Base-by-base conservation (phyloP, 164 flowering plant species). In the Vitis riparia region DNA sequence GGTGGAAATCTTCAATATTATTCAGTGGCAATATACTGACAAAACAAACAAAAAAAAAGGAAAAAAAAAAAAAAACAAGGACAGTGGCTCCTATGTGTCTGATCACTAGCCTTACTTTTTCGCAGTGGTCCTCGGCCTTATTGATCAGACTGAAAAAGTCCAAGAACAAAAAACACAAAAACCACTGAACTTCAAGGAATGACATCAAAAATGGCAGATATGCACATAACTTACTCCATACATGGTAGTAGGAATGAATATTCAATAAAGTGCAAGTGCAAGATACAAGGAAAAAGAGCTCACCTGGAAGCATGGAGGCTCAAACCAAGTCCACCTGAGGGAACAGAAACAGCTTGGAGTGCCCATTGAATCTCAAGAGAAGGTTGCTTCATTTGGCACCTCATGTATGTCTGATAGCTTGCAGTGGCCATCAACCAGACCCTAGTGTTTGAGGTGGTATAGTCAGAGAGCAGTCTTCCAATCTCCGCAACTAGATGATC, bases 271-370 rank as follows among this genome's bases (percentile, higher is more conserved):
- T 9, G 4, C 13, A 19, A 60, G n/a, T 63, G 11, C 11, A 4
- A n/a, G 4, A 55, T 49, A 55, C 1, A 15, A 60, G 51, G 19
- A 48, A 29, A 50, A 1, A 52, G 3, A 16, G n/a, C 62, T 81
- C 52, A 89, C 97, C 94, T 89, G 67, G 91, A 81, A 73, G 82
- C 82, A 76, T 87, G 87, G 67, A 93, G 97, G 81, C 88, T 89
- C 75, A 90, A 80, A 51, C 84, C 92, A 71, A 91, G 87, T 50
- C 91, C 91, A 78, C 86, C 86, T 14, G 90, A 82, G 47, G 93
- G 98, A 75, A 91, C 84, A 73, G 89, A 78, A 71, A 93, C 89
- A 71, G 91, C 84, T 78, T 93, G 97, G 59, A 94, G 91, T 73
- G 71, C 68, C 97, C 98, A 94, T 71, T 84, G 88, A 47, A 68